These are phyloP conservation scores for Colletotrichum acutatum DNA, from an alignment of 2,329 filamentous ascomycete species.

Conservation along the genomic window DNA sequence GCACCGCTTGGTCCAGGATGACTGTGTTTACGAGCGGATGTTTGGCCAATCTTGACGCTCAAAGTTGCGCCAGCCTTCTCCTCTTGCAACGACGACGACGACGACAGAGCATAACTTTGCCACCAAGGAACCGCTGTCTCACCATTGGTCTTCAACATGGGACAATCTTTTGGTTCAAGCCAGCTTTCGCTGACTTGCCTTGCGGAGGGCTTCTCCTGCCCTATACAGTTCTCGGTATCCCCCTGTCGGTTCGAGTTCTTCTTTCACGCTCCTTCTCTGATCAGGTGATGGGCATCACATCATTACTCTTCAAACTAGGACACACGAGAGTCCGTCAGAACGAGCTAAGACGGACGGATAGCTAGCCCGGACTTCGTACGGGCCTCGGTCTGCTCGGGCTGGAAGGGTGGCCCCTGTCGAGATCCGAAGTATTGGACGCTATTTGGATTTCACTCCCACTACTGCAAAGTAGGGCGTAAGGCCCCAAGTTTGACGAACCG, in stretches of 20 bases:
- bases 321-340: background rate
- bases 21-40: background rate
- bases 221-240: background rate
- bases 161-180: background rate
- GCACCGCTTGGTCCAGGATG: background rate
- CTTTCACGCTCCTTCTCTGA: background rate
- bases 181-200: conserved; percentile 4
- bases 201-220: conserved; percentile 4
- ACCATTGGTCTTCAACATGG: background rate
- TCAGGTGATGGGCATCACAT: background rate
- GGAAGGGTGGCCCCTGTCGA: conserved; percentile 1
- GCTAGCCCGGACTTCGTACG: background rate
- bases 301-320: background rate
- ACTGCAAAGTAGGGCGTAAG: background rate
- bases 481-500: background rate
- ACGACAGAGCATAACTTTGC: background rate
- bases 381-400: background rate
- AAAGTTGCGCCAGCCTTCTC: background rate
- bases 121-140: conserved; percentile 12
- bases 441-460: background rate
- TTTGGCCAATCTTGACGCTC: background rate
- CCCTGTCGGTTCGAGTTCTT: background rate
- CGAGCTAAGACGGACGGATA: background rate
- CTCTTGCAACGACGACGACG: background rate
- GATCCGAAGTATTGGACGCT: background rate